Conservation (phyloP, 2,329 filamentous ascomycete species). For the Cryphonectria carpinicola region DNA sequence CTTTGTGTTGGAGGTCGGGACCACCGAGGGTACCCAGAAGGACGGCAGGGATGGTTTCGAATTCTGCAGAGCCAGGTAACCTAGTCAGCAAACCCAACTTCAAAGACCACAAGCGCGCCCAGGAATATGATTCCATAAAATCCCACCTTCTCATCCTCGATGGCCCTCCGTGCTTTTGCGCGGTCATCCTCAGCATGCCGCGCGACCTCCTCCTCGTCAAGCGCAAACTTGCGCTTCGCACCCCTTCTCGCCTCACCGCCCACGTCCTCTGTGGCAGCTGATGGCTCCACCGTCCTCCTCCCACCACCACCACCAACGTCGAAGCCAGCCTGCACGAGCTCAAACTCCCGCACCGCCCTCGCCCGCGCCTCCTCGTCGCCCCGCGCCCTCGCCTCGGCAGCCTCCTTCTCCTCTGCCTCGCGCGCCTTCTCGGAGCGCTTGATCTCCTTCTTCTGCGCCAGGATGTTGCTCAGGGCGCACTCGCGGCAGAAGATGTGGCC, state of each 20-base stretch:
- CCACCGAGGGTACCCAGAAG: conserved; percentile 91
- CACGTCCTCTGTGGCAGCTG: conserved; percentile 32
- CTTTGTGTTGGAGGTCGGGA: conserved; percentile 67
- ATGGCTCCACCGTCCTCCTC: conserved; percentile 32
- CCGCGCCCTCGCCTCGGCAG: conserved; percentile 60
- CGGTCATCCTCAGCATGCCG: conserved; percentile 72
- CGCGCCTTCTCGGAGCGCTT: conserved; percentile 74
- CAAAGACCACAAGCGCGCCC: not conserved
- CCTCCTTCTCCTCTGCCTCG: conserved; percentile 64
- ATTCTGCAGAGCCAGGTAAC: conserved; percentile 44
- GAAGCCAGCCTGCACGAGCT: conserved; percentile 77
- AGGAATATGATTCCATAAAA: not conserved
- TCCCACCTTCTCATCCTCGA: conserved; percentile 73
- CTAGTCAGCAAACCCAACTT: too few relatives aligned
- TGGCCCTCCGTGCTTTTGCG: conserved; percentile 68
- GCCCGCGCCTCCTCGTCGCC: conserved; percentile 71
- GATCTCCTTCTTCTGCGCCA: conserved; percentile 89
- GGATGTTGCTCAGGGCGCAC: conserved; percentile 88
- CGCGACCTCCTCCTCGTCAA: conserved; percentile 77
- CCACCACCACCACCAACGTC: conserved; percentile 39
- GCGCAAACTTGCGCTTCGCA: conserved; percentile 75
- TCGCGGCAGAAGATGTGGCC: conserved; percentile 96
- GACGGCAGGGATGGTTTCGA: conserved; percentile 74
- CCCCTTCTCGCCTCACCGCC: conserved; percentile 42
- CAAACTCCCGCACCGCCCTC: conserved; percentile 79